These are phyloP conservation scores for Botrytis fabae DNA, from an alignment of 2,329 filamentous ascomycete genomes.

Conservation along the genomic window DNA sequence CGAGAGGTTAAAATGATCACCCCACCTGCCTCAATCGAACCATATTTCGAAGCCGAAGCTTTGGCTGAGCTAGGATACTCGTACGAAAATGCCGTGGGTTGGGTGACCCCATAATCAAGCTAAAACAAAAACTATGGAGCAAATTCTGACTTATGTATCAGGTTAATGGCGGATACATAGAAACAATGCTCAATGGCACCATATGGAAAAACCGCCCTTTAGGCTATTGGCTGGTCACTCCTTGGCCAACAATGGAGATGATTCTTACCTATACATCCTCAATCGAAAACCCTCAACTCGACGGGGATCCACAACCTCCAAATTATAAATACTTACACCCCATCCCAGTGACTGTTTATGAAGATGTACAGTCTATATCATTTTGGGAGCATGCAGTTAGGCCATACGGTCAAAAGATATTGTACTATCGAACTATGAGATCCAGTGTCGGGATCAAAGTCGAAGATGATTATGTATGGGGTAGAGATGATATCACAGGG, in stretches of 20 bases:
- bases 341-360: constrained; percentile 26
- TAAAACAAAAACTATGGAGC: not conserved
- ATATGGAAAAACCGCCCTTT: not conserved
- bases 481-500: not conserved
- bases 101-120: not conserved
- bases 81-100: constrained; percentile 27
- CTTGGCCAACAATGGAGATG: not conserved
- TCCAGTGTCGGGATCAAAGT: not conserved
- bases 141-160: not conserved
- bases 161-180: not conserved
- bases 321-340: constrained; percentile 23
- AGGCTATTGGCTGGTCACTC: not conserved
- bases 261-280: not conserved
- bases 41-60: constrained; percentile 28
- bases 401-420: constrained; percentile 23
- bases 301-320: constrained; percentile 3
- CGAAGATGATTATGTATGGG: not conserved
- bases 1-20: not conserved
- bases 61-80: constrained; percentile 28
- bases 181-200: not conserved
- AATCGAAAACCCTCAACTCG: not conserved
- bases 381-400: constrained; percentile 29
- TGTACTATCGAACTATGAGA: constrained; percentile 24
- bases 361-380: constrained; percentile 30
- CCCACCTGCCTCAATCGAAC: not conserved